Evolutionary conservation across 202 grass and related monocot species (phyloP).

Genomic region (Zoysia matrella): DNA sequence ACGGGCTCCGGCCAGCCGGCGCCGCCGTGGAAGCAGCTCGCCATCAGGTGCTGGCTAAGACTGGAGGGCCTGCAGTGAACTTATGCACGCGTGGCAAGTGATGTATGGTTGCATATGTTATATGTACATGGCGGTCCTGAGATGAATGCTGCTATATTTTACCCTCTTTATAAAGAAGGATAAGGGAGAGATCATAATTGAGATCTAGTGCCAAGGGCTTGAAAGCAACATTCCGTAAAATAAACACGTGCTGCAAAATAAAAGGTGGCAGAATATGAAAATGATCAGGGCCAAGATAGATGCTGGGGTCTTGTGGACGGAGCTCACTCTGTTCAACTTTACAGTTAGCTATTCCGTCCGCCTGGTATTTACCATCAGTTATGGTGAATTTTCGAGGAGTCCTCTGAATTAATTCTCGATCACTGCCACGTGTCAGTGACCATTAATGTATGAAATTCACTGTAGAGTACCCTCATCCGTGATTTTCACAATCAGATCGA

Average conservation of each 20-base stretch:
- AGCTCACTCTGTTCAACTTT: background rate
- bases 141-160: slow-evolving; percentile 36
- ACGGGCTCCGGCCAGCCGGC: slow-evolving; percentile 83
- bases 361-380: background rate
- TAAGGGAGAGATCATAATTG: slow-evolving; percentile 54
- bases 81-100: slow-evolving; percentile 25
- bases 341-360: too few species aligned
- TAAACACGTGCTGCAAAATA: slow-evolving; percentile 47
- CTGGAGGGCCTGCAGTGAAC: background rate
- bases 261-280: background rate
- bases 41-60: slow-evolving; percentile 34
- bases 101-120: slow-evolving; percentile 13
- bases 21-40: slow-evolving; percentile 68
- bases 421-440: too few species aligned
- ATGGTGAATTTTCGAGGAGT: background rate
- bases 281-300: slow-evolving; percentile 12
- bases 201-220: slow-evolving; percentile 38
- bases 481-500: too few species aligned
- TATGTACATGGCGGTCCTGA: background rate
- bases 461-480: too few species aligned
- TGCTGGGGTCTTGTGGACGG: slow-evolving; percentile 7
- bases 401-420: too few species aligned
- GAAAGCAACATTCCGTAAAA: slow-evolving; percentile 50
- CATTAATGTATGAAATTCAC: too few species aligned
- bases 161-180: slow-evolving; percentile 54